Base-by-base conservation (phyloP, 2,329 filamentous ascomycete genomes). In the Sarocladium strictum region DNA sequence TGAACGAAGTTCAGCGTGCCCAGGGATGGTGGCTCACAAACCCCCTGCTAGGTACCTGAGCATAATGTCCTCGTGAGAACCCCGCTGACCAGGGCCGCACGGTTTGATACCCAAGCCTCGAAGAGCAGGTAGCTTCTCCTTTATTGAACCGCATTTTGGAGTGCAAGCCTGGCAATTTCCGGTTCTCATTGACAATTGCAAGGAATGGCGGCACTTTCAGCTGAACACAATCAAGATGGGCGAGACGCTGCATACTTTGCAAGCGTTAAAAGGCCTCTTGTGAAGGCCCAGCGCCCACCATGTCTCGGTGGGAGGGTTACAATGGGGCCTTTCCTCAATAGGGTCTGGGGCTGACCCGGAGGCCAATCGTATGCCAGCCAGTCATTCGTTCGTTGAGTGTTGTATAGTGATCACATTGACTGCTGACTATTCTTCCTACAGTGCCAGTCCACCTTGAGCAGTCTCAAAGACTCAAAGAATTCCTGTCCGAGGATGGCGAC, bases 271-370 rank as follows among this genome's bases (percentile, higher is more conserved):
- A n/a, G n/a, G 12, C 35, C 35, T 7, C 6, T 5, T n/a, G 35
- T 15, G 35, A 7, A 38, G 17, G 35, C 35, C 9, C 17, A 19
- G 6, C 40, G 17, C 11, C 21, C 40, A 26, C 24, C 17, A 26
- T 45, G 40, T 45, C 40, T 45, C 40, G 40, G 40, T 19, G 21
- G 40, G 17, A 45, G 40, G 40, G 40, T 45, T 45, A 24, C 40
- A 45, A 26, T 24, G 40, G 17, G 7, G 17, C 40, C 6, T 9
- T 7, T 23, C 23, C 15, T 19, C 24, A 45, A 21, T 12, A 38
- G 35, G 35, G 35, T 38, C 35, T 19, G 12, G 35, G 17, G 17
- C 17, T 19, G 12, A 38, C 12, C 35, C 12, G 6, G 12, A 19
- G 15, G 35, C 35, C 35, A 38, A 38, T 38, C 6, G 35, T n/a